Conservation (phyloP, 345 rosid species). For the Moricandia arvensis region DNA sequence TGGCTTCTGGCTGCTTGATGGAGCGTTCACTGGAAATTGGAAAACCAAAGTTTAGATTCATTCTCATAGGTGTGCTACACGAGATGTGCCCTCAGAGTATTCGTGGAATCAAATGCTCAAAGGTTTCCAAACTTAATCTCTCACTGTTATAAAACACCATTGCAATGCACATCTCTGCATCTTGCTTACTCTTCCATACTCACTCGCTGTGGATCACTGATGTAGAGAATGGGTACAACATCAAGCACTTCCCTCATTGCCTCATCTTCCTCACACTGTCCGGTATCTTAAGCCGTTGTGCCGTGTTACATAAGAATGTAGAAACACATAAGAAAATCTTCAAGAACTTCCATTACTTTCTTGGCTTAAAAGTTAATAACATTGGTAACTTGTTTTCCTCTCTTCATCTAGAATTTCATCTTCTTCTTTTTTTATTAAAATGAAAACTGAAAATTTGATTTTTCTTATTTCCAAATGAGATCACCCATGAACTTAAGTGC, state of each 20-base stretch:
- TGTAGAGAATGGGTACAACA: constrained; percentile 60
- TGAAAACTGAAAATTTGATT: background rate
- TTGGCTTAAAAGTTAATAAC: constrained; percentile 21
- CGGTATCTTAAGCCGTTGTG: constrained; percentile 55
- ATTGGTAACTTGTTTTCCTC: constrained; percentile 11
- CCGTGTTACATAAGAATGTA: no score
- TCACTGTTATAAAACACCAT: constrained; percentile 12
- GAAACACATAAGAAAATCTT: constrained; percentile 15
- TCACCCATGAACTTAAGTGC: constrained; percentile 76
- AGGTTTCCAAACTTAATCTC: constrained; percentile 45
- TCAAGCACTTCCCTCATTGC: constrained; percentile 61
- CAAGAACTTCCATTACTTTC: constrained; percentile 19
- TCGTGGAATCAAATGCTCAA: constrained; percentile 89
- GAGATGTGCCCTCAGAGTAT: constrained; percentile 95
- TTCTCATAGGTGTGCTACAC: constrained; percentile 67
- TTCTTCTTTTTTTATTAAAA: background rate
- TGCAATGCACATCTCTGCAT: background rate
- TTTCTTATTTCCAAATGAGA: constrained; percentile 1
- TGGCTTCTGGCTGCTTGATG: constrained; percentile 49
- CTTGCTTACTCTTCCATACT: constrained; percentile 30
- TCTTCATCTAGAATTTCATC: constrained; percentile 11
- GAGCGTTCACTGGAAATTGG: constrained; percentile 70
- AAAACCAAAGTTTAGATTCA: no score
- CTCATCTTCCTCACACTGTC: constrained; percentile 52
- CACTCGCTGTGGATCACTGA: constrained; percentile 82